Base-by-base conservation (phyloP, 2,329 filamentous ascomycete genomes). In the Periglandula ipomoeae region DNA sequence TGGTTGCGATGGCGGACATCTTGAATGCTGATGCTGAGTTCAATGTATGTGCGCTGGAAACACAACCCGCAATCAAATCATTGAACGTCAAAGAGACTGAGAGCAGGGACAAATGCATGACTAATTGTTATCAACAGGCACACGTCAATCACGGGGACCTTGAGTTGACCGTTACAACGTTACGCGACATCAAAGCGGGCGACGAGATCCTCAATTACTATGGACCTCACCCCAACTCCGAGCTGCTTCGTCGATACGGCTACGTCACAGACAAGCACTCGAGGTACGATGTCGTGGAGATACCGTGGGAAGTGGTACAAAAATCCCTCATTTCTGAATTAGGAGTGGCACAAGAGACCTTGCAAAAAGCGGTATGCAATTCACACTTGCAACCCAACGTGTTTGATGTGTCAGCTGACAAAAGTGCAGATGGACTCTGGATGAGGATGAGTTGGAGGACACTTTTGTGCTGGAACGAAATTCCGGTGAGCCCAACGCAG, bases 1-100 rank as follows among this genome's bases (percentile, higher is more conserved):
- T 95, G 87, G 85, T 95, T 0, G 89, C 89, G 1, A 78, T 96
- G 71, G 89, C 89, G 1, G 90, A 95, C 62, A 83, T 95, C 60
- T 74, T 96, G 27, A 95, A 95, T 59, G 88, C 89, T 0, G 87
- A 95, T 62, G 89, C 86, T 4, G 82, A 89, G 55, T 93, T 93
- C 65, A 95, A 95, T 56, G 85, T 85, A 57, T 58, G 74, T 64
- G 32, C 34, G 23, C 7, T 41, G 9, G 20, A 27, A 35, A 24
- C n/a, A n/a, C n/a, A n/a, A n/a, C n/a, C n/a, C n/a, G n/a, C n/a
- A n/a, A n/a, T n/a, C n/a, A n/a, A n/a, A n/a, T n/a, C n/a, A n/a
- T n/a, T 30, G 5, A 45, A 17, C 1, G 19, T 2, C n/a, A 11
- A 23, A 8, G 32, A 34, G 3, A 6, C 17, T 22, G 2, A 2